Evolutionary conservation across 1,284 basidiomycete genomes (phyloP), one percentile per base, ranked within the genome.

Genomic region (Cryptococcus neoformans): DNA sequence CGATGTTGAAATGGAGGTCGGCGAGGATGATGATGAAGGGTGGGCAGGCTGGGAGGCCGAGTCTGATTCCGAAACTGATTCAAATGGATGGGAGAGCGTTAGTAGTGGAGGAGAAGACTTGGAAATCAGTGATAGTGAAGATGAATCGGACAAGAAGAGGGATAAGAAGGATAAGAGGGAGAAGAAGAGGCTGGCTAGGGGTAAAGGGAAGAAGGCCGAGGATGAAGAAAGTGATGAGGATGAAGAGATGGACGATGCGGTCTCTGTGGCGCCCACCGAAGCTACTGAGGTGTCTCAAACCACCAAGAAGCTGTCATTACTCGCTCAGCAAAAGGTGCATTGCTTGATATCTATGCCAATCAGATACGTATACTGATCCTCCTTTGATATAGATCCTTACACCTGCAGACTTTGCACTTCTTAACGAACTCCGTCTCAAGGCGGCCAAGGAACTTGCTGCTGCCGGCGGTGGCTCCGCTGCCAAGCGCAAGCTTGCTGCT

Each of bases 381-480:
- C 11, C 49, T 46, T 39, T 54, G 44, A 9, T 39, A 3, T 49
- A 94, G 91, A 99, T 99, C 69, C 85, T 99, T 39, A 99, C 96
- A 0, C 96, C 96, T 0, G 94, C 94, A 35, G 95, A 99, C 78
- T 99, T 98, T 75, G 90, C 90, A 0, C 81, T 97, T 51, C 83
- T 99, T 55, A 91, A 92, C 68, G 91, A 97, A 67, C 85, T 99
- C 8, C 87, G 89, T 7, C 83, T 92, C 56, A 84, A 90, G 78
- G 89, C 88, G 0, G 90, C 90, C n/a, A 80, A 82, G 17, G 83
- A 85, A 55, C 85, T 85, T 2, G 86, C 89, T 8, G 86, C 90
- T 67, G 78, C 79, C 37, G 85, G 85, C 1, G 61, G 60, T 4
- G 88, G 89, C 3, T 82, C 86, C 28, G 85, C 83, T 38, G 87